Base-by-base conservation (phyloP, 371 early-diverging fungal genomes). In the Rhizopus sp. region DNA sequence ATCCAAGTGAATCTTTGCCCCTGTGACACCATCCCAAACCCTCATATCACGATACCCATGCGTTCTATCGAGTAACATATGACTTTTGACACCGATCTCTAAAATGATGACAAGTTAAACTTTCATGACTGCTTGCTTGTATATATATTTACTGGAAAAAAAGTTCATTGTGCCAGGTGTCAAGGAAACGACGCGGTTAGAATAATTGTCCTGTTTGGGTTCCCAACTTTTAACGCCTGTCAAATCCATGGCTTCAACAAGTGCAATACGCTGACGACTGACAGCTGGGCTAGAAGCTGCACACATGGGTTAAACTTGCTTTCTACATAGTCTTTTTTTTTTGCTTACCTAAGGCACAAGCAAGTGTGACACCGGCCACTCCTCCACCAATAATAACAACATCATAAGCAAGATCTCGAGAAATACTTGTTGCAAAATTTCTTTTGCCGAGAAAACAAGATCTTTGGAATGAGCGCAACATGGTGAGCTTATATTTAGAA, bases 381-480 rank as follows among this genome's bases (percentile, higher is more conserved):
- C 97, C 97, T 41, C 93, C 95, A 16, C 97, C 97, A n/a, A 96
- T 89, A 68, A 96, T 90, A 32, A 88, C 89, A 8, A 90, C 75
- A 57, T 92, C 92, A 53, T 88, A 91, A 5, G 73, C 67, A n/a
- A 70, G 32, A 39, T 64, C 59, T 5, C 57, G 38, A 7, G 55
- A 38, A 8, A 55, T 40, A 31, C 23, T 23, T 23, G 72, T 63
- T 32, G 68, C 68, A n/a, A 67, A 50, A 10, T 12, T 31, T 16
- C 63, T 58, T 45, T n/a, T 53, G 6, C 31, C 48, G 4, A 50
- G 9, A 10, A 62, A 37, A 12, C 40, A 35, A 40, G 7, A 45
- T 34, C 39, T 33, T 38, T 23, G 23, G 4, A 51, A 16, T 38
- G 33, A 35, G 8, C 51, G 37, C 51, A 35, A 23, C 51, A 37